These are phyloP conservation scores for Teunomyces atbi DNA, from an alignment of 805 yeast species.

Conservation along the genomic window DNA sequence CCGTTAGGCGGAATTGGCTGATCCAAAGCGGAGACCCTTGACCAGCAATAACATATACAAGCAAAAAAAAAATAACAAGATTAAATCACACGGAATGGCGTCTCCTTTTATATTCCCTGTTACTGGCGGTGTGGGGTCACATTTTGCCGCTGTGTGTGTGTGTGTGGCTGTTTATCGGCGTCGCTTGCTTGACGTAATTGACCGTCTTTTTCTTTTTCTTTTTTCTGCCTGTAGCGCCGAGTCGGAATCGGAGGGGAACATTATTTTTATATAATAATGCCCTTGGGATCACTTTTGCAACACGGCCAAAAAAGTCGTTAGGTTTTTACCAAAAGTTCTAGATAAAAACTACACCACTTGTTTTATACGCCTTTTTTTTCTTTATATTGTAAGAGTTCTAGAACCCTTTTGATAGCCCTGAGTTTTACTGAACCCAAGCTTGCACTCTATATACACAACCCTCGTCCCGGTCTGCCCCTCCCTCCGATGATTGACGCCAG, in stretches of 20 bases:
- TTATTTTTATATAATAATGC: background rate
- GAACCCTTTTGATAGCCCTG: too few relatives aligned
- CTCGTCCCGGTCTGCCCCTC: background rate
- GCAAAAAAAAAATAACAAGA: background rate
- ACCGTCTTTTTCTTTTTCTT: background rate
- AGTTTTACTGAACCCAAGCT: too few relatives aligned
- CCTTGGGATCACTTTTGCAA: background rate
- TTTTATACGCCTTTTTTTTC: too few relatives aligned
- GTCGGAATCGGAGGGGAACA: slow-evolving; percentile 7
- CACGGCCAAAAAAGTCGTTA: background rate
- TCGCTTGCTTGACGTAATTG: background rate
- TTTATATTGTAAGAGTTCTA: too few relatives aligned
- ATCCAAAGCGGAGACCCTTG: background rate
- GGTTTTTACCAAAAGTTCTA: background rate
- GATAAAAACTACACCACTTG: too few relatives aligned
- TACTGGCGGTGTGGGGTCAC: too few relatives aligned
- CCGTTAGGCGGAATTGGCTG: background rate
- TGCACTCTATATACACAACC: background rate
- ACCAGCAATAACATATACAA: background rate
- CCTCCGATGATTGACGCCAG: slow-evolving; percentile 3
- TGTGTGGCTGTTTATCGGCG: background rate
- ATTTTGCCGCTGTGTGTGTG: background rate
- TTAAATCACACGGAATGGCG: background rate
- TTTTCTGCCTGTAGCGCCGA: background rate
- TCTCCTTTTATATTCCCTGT: background rate